Conservation (phyloP, 2,329 filamentous ascomycete species). For the Aureobasidium vineae region DNA sequence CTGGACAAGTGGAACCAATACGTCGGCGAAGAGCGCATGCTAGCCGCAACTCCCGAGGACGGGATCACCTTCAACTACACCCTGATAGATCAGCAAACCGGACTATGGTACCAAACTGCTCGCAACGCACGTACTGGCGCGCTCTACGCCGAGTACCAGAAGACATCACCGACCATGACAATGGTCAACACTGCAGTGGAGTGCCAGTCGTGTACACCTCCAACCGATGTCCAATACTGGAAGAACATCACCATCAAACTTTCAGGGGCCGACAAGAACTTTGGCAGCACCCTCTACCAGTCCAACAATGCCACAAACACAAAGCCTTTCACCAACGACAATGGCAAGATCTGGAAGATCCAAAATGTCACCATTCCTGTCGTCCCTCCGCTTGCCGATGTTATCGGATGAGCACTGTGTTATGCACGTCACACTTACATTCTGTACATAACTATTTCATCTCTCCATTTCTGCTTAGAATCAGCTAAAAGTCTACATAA, state of each 20-base stretch:
- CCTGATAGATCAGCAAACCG: conserved; percentile 31
- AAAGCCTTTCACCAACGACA: conserved; percentile 9
- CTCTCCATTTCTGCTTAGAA: not conserved
- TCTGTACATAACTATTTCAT: not conserved
- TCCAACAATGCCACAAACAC: conserved; percentile 23
- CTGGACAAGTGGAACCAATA: conserved; percentile 30
- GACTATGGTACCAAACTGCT: conserved; percentile 32
- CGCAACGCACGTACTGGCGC: conserved; percentile 14
- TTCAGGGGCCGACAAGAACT: conserved; percentile 22
- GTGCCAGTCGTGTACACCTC: conserved; percentile 24
- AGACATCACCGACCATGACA: conserved; percentile 16
- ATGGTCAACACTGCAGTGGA: conserved; percentile 27
- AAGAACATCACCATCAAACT: conserved; percentile 27
- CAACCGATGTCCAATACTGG: conserved; percentile 23
- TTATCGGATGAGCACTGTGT: not conserved
- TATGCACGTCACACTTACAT: not conserved
- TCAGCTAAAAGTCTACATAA: not conserved
- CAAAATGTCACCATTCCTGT: conserved; percentile 27
- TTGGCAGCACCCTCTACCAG: conserved; percentile 16
- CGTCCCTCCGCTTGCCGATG: conserved; percentile 14
- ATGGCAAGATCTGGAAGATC: conserved; percentile 29
- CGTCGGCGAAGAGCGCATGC: conserved; percentile 31
- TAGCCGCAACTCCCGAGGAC: conserved; percentile 31
- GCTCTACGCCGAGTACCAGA: conserved; percentile 14
- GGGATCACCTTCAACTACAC: conserved; percentile 35